Evolutionary conservation across 2,329 filamentous ascomycete species (phyloP).

Genomic region (Calonectria hongkongensis): DNA sequence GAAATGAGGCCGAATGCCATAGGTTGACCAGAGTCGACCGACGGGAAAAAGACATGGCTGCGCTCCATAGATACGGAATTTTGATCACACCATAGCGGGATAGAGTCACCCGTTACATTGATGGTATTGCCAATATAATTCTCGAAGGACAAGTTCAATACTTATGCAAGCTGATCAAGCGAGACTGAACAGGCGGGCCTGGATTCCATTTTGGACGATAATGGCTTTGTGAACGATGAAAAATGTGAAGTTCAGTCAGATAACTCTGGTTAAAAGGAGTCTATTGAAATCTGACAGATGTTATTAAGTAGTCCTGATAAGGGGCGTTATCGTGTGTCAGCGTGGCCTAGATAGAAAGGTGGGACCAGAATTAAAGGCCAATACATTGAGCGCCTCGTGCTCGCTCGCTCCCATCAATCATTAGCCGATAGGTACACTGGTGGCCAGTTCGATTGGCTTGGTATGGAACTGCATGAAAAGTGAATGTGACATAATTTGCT

Average conservation of each 20-base stretch:
- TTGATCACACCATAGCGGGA: background rate
- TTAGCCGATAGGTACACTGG: too few species aligned
- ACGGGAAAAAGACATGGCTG: background rate
- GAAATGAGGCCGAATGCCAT: constrained; percentile 46
- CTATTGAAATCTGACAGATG: background rate
- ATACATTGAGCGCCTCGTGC: too few species aligned
- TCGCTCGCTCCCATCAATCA: too few species aligned
- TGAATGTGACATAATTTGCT: too few species aligned
- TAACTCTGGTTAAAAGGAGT: background rate
- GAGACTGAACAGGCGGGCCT: background rate
- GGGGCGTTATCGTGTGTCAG: background rate
- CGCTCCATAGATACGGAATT: background rate
- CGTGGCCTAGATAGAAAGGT: background rate
- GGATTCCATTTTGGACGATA: background rate
- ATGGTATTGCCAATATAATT: background rate
- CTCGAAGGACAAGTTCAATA: background rate
- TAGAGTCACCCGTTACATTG: background rate
- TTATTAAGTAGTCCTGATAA: background rate
- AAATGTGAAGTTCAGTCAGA: too few species aligned
- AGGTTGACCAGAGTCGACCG: background rate
- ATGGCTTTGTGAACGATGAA: too few species aligned
- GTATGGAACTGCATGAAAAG: too few species aligned
- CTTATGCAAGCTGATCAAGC: background rate
- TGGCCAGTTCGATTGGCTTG: too few species aligned
- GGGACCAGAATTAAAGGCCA: too few species aligned